Evolutionary conservation across 1,284 basidiomycete species (phyloP).

Genomic region (Trichosporon faecale): DNA sequence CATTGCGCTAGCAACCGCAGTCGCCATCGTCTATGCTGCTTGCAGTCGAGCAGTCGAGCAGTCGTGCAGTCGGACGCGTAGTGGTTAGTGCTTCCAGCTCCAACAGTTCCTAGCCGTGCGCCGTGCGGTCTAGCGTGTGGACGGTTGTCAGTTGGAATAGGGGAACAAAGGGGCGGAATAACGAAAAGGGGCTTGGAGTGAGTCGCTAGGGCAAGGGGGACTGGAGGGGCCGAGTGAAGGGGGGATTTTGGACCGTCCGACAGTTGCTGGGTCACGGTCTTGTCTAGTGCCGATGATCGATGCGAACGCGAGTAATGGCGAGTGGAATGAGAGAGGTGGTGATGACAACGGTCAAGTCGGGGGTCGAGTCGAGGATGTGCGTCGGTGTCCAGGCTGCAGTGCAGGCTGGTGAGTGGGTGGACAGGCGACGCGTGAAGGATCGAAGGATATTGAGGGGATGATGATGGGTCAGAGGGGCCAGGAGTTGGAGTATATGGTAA

Average conservation of each 20-base stretch:
- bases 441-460: neutral
- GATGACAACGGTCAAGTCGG: neutral
- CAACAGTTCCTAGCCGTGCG: neutral
- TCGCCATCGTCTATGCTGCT: neutral
- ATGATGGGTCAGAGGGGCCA: neutral
- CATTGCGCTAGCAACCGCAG: constrained; percentile 1
- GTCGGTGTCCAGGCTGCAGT: neutral
- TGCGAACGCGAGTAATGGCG: neutral
- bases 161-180: constrained; percentile 1
- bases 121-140: neutral
- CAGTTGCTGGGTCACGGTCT: neutral
- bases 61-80: neutral
- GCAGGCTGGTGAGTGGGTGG: neutral
- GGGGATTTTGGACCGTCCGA: neutral
- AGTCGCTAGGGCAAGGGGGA: neutral
- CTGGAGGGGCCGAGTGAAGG: neutral
- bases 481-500: neutral
- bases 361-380: neutral
- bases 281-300: neutral
- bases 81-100: neutral
- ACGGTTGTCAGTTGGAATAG: neutral
- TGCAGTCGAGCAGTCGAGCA: neutral
- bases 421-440: neutral
- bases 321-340: neutral
- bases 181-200: constrained; percentile 1